phyloP scores from a whole-genome alignment of 2,329 filamentous ascomycete species.

The Ascochyta rabiei region DNA sequence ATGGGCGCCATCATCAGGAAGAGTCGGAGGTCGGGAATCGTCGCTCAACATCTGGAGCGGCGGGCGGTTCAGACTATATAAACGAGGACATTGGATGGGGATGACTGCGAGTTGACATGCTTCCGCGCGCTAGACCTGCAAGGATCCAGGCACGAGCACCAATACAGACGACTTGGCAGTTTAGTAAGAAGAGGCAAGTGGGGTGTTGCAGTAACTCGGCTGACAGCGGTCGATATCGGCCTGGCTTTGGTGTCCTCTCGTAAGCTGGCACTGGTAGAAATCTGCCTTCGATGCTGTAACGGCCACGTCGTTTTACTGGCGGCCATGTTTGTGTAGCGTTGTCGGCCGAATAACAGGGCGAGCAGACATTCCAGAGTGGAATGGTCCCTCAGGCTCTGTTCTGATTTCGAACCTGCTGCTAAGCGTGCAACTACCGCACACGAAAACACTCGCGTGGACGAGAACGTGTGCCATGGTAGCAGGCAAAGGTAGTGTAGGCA shows the following conservation, averaged over 20 bases:
- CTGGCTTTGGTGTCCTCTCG: background rate
- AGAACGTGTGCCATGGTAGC: background rate
- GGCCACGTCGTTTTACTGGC: background rate
- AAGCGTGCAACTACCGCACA: background rate
- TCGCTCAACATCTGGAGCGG: slow-evolving; percentile 35
- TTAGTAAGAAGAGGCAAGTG: slow-evolving; percentile 11
- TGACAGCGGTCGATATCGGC: background rate
- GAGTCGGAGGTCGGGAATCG: slow-evolving; percentile 17
- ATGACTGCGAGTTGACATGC: slow-evolving; percentile 24
- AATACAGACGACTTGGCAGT: slow-evolving; percentile 3
- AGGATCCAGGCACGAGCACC: background rate
- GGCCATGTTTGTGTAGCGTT: background rate
- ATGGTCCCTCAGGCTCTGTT: no score
- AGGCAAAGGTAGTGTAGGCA: no score
- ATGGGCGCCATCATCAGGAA: slow-evolving; percentile 39
- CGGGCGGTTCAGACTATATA: slow-evolving; percentile 33
- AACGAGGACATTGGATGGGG: slow-evolving; percentile 10
- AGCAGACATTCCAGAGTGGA: background rate
- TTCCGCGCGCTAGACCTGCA: slow-evolving; percentile 3
- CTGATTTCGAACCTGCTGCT: background rate
- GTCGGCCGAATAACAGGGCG: background rate
- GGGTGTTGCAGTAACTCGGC: background rate
- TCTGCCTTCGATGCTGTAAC: background rate
- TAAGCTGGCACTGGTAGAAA: background rate
- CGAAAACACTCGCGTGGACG: background rate